A percentile compares a stretch with the other conserved stretches of the same genome.
Conservation (phyloP, 257 asterid species). For the Solanum neorickii region DNA sequence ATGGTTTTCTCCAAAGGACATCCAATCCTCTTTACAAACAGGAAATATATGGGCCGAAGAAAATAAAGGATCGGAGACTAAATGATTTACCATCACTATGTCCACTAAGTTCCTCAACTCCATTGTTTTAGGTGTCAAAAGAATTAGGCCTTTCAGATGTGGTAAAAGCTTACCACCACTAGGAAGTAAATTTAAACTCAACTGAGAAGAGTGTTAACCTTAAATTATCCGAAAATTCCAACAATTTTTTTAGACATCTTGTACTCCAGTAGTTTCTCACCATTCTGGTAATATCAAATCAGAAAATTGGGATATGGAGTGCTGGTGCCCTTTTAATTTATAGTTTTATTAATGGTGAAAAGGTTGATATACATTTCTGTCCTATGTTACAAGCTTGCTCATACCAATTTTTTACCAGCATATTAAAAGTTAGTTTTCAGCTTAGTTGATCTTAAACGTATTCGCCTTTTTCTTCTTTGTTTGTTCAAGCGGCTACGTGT, state of each 20-base stretch:
- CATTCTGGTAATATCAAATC: neutral
- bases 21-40: neutral
- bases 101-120: neutral
- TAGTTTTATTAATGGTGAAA: neutral
- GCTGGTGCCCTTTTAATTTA: neutral
- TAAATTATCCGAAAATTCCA: neutral
- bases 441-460: slow-evolving; percentile 2
- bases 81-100: neutral
- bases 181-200: neutral
- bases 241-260: neutral
- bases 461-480: slow-evolving; percentile 5
- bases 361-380: neutral
- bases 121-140: neutral
- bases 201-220: neutral
- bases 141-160: neutral
- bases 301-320: neutral
- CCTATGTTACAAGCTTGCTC: neutral
- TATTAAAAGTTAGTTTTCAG: neutral
- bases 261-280: neutral
- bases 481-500: slow-evolving; percentile 65
- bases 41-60: neutral
- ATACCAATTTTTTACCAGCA: neutral
- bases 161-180: neutral
- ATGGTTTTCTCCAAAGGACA: neutral
- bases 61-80: neutral